These are phyloP conservation scores for Themeda triandra DNA, from an alignment of 176 grass and related monocot genomes.

Conservation along the genomic window DNA sequence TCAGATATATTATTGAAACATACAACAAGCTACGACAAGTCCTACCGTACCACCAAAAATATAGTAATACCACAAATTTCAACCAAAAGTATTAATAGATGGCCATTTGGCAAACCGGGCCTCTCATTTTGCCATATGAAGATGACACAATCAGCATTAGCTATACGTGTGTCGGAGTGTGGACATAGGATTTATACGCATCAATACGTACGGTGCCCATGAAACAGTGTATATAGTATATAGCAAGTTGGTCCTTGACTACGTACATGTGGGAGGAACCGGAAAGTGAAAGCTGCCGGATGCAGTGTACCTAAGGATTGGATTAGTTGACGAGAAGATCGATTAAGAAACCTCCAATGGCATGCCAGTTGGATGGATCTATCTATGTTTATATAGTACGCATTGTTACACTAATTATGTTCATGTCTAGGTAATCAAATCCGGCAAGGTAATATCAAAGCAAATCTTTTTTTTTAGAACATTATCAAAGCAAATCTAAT, in stretches of 20 bases:
- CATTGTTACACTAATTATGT: too few relatives aligned
- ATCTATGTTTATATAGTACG: background rate
- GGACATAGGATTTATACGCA: too few relatives aligned
- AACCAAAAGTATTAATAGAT: too few relatives aligned
- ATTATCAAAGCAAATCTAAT: too few relatives aligned
- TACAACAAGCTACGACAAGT: too few relatives aligned
- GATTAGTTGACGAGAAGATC: background rate
- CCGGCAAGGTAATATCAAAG: background rate
- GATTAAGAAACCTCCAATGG: background rate
- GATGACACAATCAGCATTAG: too few relatives aligned
- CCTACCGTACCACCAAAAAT: too few relatives aligned
- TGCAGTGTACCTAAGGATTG: background rate
- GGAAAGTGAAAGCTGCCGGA: background rate
- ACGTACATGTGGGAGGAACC: background rate
- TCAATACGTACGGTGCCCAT: background rate
- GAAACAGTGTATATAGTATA: background rate
- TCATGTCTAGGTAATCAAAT: background rate
- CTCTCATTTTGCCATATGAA: too few relatives aligned
- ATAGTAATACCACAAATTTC: too few relatives aligned
- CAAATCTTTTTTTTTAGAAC: too few relatives aligned
- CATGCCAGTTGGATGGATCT: background rate
- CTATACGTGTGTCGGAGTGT: too few relatives aligned
- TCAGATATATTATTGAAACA: background rate
- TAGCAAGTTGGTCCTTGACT: background rate
- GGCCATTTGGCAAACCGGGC: too few relatives aligned